Conservation (phyloP, 23 red algal species). For the Gracilariopsis chorda region DNA sequence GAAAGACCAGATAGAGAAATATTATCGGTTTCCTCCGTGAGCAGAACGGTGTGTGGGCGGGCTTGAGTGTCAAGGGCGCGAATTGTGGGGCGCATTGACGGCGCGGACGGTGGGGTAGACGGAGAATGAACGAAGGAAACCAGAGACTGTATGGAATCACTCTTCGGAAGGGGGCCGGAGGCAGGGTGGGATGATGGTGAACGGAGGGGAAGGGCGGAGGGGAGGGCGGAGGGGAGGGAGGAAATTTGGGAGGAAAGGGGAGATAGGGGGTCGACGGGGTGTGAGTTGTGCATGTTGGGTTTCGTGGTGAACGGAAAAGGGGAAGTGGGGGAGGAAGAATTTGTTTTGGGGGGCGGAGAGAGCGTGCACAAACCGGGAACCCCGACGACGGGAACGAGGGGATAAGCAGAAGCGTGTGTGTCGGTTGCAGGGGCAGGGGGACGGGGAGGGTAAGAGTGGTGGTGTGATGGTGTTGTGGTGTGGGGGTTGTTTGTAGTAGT, state of each 20-base stretch:
- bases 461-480: neutral
- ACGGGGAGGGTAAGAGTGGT: neutral
- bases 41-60: slow-evolving; percentile 3
- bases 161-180: slow-evolving; percentile 38
- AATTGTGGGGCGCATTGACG: neutral
- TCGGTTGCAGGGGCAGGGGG: neutral
- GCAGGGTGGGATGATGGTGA: neutral
- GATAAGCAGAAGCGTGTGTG: neutral
- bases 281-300: neutral
- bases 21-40: neutral
- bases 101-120: neutral
- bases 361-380: neutral
- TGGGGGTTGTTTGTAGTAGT: no score
- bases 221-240: neutral
- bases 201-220: neutral
- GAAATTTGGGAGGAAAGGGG: neutral
- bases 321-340: neutral
- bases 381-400: neutral
- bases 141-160: slow-evolving; percentile 57
- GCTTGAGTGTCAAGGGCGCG: slow-evolving; percentile 32
- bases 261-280: neutral
- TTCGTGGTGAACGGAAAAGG: neutral
- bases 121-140: slow-evolving; percentile 44
- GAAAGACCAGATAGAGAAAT: slow-evolving; percentile 63
- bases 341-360: no score